Conservation (phyloP, 2,329 filamentous ascomycete species). For the Calonectria henricotiae region DNA sequence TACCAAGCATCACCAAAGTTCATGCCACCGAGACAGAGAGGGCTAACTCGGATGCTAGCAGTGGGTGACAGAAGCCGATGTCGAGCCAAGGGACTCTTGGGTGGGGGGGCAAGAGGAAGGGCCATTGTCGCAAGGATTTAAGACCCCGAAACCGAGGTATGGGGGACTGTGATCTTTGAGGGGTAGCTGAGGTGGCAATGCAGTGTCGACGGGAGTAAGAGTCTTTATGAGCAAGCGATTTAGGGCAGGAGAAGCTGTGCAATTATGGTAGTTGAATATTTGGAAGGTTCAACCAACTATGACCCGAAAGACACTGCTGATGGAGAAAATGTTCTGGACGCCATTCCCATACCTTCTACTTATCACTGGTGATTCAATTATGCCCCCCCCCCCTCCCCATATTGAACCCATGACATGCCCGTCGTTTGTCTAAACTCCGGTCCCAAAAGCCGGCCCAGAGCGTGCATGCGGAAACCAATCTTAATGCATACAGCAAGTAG, state of each 20-base stretch:
- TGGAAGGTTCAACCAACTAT: slow-evolving; percentile 32
- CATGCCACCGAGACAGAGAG: slow-evolving; percentile 77
- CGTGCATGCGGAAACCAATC: slow-evolving; percentile 8
- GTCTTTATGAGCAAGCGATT: neutral
- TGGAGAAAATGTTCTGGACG: neutral
- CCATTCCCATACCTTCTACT: slow-evolving; percentile 22
- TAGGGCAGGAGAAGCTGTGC: neutral
- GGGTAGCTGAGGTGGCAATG: neutral
- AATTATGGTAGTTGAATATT: slow-evolving; percentile 2
- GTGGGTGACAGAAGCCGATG: slow-evolving; percentile 79
- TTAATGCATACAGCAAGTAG: neutral
- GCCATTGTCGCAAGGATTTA: slow-evolving; percentile 40
- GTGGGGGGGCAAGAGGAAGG: slow-evolving; percentile 62
- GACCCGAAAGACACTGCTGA: neutral
- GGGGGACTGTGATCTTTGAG: slow-evolving; percentile 2
- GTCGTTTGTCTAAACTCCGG: slow-evolving; percentile 39
- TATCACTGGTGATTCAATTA: slow-evolving; percentile 19
- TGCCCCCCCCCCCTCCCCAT: neutral
- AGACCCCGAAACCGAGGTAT: slow-evolving; percentile 2
- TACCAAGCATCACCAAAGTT: slow-evolving; percentile 74
- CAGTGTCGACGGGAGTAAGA: neutral
- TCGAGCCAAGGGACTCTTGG: slow-evolving; percentile 74
- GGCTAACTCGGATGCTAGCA: slow-evolving; percentile 78
- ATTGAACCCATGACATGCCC: neutral
- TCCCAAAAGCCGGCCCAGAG: slow-evolving; percentile 26